A percentile compares a stretch with the other conserved stretches of the same genome.
Conservation (phyloP, 75 land plant genomes). For the Selaginella tamariscina region DNA sequence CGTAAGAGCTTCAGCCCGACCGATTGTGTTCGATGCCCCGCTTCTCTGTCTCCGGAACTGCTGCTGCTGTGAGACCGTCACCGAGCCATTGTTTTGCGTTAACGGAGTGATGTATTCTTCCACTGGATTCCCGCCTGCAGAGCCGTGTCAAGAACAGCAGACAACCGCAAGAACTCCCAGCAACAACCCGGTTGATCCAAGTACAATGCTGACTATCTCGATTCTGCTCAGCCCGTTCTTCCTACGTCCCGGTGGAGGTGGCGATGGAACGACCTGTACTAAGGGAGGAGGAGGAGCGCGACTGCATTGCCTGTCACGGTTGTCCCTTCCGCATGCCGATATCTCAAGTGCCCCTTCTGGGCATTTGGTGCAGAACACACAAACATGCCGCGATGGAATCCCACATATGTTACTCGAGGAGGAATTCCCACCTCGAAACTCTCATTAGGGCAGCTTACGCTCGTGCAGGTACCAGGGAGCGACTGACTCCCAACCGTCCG, state of each 20-base stretch:
- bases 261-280: background rate
- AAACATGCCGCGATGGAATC: background rate
- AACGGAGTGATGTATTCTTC: slow-evolving; percentile 42
- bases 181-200: slow-evolving; percentile 47
- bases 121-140: slow-evolving; percentile 1
- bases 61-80: slow-evolving; percentile 29
- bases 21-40: slow-evolving; percentile 50
- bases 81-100: slow-evolving; percentile 28
- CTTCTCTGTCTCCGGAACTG: slow-evolving; percentile 54
- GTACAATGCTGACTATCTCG: slow-evolving; percentile 19
- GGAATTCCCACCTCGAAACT: background rate
- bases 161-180: slow-evolving; percentile 35
- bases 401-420: background rate
- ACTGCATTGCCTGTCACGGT: background rate
- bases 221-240: background rate
- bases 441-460: background rate
- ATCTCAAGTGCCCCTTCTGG: background rate
- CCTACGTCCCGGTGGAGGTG: background rate
- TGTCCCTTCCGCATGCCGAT: background rate
- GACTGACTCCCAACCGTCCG: background rate
- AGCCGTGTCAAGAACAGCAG: slow-evolving; percentile 39
- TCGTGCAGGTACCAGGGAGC: background rate
- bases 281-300: background rate
- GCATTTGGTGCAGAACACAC: background rate
- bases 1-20: slow-evolving; percentile 55